Conservation (phyloP, 345 rosid species). For the Balakata baccata region DNA sequence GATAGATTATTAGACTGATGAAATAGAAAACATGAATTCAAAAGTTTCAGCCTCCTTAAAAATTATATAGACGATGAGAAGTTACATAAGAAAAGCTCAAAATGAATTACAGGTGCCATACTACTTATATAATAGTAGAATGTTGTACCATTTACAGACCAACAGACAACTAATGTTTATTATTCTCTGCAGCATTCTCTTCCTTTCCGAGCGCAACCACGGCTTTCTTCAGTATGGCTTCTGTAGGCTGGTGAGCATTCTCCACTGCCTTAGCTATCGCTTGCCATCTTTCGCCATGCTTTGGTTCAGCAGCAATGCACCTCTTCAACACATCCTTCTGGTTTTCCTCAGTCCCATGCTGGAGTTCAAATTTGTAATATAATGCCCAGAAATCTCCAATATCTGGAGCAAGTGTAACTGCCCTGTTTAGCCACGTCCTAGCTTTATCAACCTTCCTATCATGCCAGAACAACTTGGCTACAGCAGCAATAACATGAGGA, state of each 20-base stretch:
- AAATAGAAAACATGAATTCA: no score
- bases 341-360: constrained; percentile 70
- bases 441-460: constrained; percentile 93
- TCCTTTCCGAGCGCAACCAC: constrained; percentile 70
- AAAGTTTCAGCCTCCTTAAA: no score
- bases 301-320: constrained; percentile 75
- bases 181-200: constrained; percentile 54
- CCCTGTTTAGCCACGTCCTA: constrained; percentile 68
- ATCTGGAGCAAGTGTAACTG: constrained; percentile 78
- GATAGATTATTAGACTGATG: no score
- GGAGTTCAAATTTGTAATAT: constrained; percentile 82
- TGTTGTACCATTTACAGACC: background rate
- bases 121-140: no score
- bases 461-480: constrained; percentile 84
- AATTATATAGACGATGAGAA: no score
- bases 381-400: constrained; percentile 87
- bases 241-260: constrained; percentile 81
- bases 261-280: constrained; percentile 74
- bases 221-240: constrained; percentile 73
- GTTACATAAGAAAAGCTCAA: no score
- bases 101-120: background rate
- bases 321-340: constrained; percentile 75
- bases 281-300: constrained; percentile 92
- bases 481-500: constrained; percentile 79
- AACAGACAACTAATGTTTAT: constrained; percentile 25